Conservation (phyloP, 177 flowering plant genomes). For the Telopea speciosissima region DNA sequence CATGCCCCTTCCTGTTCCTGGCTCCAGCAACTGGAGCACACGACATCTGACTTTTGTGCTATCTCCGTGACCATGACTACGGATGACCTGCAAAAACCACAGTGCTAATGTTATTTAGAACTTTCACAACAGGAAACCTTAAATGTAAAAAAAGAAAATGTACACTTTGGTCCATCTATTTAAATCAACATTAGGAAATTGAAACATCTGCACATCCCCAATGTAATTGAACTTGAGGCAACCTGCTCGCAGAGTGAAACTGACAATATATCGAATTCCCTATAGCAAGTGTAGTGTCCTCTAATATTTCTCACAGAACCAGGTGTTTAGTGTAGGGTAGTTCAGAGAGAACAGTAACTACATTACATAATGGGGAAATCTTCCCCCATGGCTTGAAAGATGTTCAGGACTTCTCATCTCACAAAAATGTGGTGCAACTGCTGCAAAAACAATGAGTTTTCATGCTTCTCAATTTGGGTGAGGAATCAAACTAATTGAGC, state of each 20-base stretch:
- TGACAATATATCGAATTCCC: no score
- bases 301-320: not conserved
- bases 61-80: slow-evolving; percentile 56
- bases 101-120: not conserved
- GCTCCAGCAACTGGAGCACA: slow-evolving; percentile 51
- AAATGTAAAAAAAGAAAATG: not conserved
- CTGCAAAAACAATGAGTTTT: not conserved
- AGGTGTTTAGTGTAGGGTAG: not conserved
- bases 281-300: no score
- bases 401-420: not conserved
- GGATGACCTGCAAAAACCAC: slow-evolving; percentile 52
- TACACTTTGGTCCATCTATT: not conserved
- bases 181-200: not conserved
- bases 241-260: no score
- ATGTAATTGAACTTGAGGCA: no score
- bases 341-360: not conserved
- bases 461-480: not conserved
- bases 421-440: not conserved
- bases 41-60: slow-evolving; percentile 35
- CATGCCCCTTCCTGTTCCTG: slow-evolving; percentile 36
- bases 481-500: not conserved
- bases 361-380: not conserved
- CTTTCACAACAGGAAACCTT: not conserved
- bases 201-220: no score
- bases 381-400: not conserved